Conservation (phyloP, 108 stramenopile species). For the Cyclostephanos invisitatus region DNA sequence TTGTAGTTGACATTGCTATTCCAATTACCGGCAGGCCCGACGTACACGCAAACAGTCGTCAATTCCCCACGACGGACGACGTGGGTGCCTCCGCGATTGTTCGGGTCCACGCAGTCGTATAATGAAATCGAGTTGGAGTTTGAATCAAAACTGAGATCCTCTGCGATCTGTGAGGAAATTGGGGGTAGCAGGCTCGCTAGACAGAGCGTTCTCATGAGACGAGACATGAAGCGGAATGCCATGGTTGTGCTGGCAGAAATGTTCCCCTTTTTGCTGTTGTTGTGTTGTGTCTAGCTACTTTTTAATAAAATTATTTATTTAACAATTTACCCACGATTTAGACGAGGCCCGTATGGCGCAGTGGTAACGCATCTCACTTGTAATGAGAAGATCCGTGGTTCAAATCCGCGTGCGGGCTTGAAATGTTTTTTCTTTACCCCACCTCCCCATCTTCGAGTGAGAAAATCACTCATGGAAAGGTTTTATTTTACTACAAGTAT, state of each 20-base stretch:
- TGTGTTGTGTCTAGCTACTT: too few relatives aligned
- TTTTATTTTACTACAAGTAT: too few relatives aligned
- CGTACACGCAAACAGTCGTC: slow-evolving; percentile 46
- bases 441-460: too few relatives aligned
- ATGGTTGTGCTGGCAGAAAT: neutral
- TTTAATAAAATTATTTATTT: too few relatives aligned
- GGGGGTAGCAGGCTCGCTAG: neutral
- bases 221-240: neutral
- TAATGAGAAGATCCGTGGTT: slow-evolving; percentile 75
- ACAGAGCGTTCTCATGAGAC: neutral
- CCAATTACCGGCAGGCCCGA: slow-evolving; percentile 42
- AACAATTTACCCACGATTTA: too few relatives aligned
- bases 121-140: neutral
- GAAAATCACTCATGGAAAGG: too few relatives aligned
- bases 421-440: neutral
- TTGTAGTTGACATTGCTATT: slow-evolving; percentile 35
- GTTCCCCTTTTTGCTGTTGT: neutral
- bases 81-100: slow-evolving; percentile 14
- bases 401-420: slow-evolving; percentile 57
- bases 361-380: slow-evolving; percentile 77
- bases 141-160: neutral
- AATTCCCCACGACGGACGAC: slow-evolving; percentile 26
- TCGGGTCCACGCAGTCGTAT: slow-evolving; percentile 34
- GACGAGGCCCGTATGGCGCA: slow-evolving; percentile 65
- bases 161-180: neutral